These are phyloP conservation scores for Metschnikowia baotianmanensis DNA, from an alignment of 805 yeast genomes.

Conservation along the genomic window DNA sequence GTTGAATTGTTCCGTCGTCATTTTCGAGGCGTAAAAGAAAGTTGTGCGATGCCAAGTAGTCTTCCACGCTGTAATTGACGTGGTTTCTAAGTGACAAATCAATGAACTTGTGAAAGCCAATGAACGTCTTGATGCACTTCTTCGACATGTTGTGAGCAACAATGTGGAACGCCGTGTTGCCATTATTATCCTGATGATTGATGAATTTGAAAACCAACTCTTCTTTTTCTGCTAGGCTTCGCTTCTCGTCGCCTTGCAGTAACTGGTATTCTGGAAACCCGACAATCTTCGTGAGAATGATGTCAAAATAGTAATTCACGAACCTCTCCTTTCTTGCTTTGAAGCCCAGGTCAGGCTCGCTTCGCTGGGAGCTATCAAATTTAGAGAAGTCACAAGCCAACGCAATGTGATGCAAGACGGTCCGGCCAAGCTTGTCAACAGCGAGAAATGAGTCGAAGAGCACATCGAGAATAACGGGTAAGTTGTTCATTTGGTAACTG, in stretches of 20 bases:
- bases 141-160: conserved; percentile 53
- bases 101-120: conserved; percentile 24
- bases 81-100: conserved; percentile 26
- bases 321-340: conserved; percentile 34
- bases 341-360: conserved; percentile 4
- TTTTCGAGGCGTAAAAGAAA: conserved; percentile 25
- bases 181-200: conserved; percentile 88
- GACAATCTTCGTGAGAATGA: conserved; percentile 32
- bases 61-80: conserved; percentile 27
- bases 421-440: conserved; percentile 39
- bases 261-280: conserved; percentile 27
- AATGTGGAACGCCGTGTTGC: conserved; percentile 92
- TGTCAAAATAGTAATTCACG: conserved; percentile 40
- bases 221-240: conserved; percentile 20
- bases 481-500: conserved; percentile 37
- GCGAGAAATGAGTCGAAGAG: conserved; percentile 36
- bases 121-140: conserved; percentile 25
- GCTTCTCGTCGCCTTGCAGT: conserved; percentile 16
- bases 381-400: conserved; percentile 23
- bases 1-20: conserved; percentile 8
- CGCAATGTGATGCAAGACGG: conserved; percentile 43
- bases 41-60: conserved; percentile 29
- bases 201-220: conserved; percentile 49
- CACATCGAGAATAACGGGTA: conserved; percentile 33
- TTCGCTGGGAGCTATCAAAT: conserved; percentile 5